Evolutionary conservation across 305 asterid species (phyloP).

Genomic region (Rubia tinctorum): DNA sequence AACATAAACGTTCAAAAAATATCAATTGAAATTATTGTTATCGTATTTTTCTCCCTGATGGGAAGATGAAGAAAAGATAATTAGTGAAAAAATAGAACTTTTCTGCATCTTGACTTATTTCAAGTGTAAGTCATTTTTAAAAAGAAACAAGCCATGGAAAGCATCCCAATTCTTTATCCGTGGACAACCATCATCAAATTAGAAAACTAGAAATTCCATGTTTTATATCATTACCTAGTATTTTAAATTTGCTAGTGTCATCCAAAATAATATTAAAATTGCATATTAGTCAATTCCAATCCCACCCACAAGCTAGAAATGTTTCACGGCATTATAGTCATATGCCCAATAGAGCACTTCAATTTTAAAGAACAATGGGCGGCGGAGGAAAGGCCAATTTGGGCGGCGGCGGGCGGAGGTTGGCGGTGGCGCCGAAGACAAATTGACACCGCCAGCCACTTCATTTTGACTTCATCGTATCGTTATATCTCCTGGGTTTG

Average conservation of each 20-base stretch:
- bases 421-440: conserved; percentile 5
- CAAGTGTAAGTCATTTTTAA: background rate
- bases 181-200: background rate
- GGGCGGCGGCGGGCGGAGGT: background rate
- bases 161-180: background rate
- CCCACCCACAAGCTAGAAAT: conserved; percentile 20
- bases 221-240: background rate
- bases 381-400: background rate
- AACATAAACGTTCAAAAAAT: no score
- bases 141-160: background rate
- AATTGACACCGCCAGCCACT: background rate
- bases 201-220: conserved; percentile 2
- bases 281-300: conserved; percentile 17
- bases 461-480: background rate
- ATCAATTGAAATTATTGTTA: no score
- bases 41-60: no score
- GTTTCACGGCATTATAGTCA: background rate
- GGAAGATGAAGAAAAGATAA: no score
- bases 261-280: background rate
- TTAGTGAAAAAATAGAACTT: no score
- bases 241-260: background rate
- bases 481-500: conserved; percentile 31
- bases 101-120: background rate
- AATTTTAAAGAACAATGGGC: background rate
- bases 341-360: conserved; percentile 6